phyloP scores from a whole-genome alignment of 495 filamentous ascomycete species.

The Aspergillus bridgeri region DNA sequence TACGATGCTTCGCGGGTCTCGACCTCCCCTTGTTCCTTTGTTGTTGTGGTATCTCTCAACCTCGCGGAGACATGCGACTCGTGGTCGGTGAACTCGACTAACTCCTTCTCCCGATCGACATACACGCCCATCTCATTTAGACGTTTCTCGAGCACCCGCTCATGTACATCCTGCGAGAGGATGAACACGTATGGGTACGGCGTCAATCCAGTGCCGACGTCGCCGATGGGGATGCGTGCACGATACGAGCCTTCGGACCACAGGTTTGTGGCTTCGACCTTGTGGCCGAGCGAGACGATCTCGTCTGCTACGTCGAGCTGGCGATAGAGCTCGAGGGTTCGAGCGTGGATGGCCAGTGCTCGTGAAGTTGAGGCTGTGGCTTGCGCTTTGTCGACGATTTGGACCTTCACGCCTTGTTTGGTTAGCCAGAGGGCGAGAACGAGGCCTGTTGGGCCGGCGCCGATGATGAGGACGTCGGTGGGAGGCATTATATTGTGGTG shows the following conservation, averaged over 20 bases:
- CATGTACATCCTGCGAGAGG: slow-evolving; percentile 34
- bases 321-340: slow-evolving; percentile 41
- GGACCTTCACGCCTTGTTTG: slow-evolving; percentile 29
- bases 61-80: slow-evolving; percentile 26
- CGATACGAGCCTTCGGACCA: slow-evolving; percentile 28
- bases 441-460: slow-evolving; percentile 43
- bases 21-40: slow-evolving; percentile 6
- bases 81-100: slow-evolving; percentile 26
- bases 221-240: slow-evolving; percentile 20
- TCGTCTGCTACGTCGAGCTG: slow-evolving; percentile 36
- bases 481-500: slow-evolving; percentile 11
- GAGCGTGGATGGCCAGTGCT: slow-evolving; percentile 38
- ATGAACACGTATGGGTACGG: slow-evolving; percentile 34
- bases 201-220: slow-evolving; percentile 28
- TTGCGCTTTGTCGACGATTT: slow-evolving; percentile 34
- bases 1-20: slow-evolving; percentile 27
- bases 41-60: slow-evolving; percentile 7
- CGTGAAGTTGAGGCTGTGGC: slow-evolving; percentile 30
- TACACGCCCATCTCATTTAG: slow-evolving; percentile 28
- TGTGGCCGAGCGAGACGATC: slow-evolving; percentile 28
- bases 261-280: slow-evolving; percentile 33
- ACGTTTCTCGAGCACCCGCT: slow-evolving; percentile 31
- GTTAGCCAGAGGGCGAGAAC: slow-evolving; percentile 39
- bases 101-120: slow-evolving; percentile 29
- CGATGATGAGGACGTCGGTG: slow-evolving; percentile 37